phyloP scores from a whole-genome alignment of 495 filamentous ascomycete species.

The Penicillium arizonense region DNA sequence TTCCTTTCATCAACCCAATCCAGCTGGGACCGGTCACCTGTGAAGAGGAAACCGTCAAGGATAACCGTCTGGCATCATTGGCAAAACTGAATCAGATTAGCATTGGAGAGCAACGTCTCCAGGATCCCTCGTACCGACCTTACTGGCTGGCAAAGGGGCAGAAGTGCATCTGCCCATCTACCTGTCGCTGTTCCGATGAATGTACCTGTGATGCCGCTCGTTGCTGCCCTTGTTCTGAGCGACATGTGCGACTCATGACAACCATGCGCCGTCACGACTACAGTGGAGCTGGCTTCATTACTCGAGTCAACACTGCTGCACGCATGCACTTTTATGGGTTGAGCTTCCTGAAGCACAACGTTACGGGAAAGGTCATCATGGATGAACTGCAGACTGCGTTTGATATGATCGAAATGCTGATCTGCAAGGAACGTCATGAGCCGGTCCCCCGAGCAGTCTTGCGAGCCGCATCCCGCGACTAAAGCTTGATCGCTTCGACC shows the following conservation, averaged over 20 bases:
- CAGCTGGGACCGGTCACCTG: slow-evolving; percentile 9
- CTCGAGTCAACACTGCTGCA: slow-evolving; percentile 25
- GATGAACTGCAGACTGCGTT: slow-evolving; percentile 21
- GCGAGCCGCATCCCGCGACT: too few species aligned
- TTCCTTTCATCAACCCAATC: slow-evolving; percentile 28
- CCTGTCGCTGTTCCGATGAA: slow-evolving; percentile 31
- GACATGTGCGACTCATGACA: slow-evolving; percentile 32
- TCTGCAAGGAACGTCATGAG: slow-evolving; percentile 24
- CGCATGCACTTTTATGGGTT: slow-evolving; percentile 31
- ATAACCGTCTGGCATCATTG: slow-evolving; percentile 29
- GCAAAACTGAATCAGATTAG: slow-evolving; percentile 31
- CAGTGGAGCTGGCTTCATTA: slow-evolving; percentile 15
- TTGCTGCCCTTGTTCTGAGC: slow-evolving; percentile 35
- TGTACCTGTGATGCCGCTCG: slow-evolving; percentile 31
- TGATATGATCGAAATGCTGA: slow-evolving; percentile 22
- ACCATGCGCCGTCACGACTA: slow-evolving; percentile 14
- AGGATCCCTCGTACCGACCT: slow-evolving; percentile 16
- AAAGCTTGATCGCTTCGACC: too few species aligned
- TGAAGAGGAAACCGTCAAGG: slow-evolving; percentile 27
- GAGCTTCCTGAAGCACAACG: slow-evolving; percentile 14
- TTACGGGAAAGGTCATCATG: slow-evolving; percentile 15
- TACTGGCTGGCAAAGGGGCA: slow-evolving; percentile 24
- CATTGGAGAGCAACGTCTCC: slow-evolving; percentile 36
- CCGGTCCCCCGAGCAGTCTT: not conserved
- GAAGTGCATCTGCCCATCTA: slow-evolving; percentile 35